Percentiles rank a stretch among this genome's conserved stretches.
These are phyloP conservation scores for Aureobasidium sp. DNA, from an alignment of 2,329 filamentous ascomycete genomes.

Conservation along the genomic window DNA sequence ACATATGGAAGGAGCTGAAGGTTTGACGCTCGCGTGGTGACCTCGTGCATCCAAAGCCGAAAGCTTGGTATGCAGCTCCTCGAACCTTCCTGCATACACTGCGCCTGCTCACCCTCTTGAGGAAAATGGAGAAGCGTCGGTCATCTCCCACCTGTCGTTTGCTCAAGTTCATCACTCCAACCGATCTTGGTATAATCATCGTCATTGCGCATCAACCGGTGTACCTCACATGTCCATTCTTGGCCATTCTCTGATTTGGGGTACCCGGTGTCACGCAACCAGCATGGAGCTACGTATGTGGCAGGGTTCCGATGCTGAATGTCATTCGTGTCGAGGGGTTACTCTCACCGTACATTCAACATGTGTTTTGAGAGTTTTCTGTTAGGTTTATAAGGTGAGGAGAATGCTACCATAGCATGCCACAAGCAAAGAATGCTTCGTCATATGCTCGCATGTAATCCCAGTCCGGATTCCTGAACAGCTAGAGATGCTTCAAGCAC, in stretches of 20 bases:
- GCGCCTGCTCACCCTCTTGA: not conserved
- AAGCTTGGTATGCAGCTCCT: constrained; percentile 1
- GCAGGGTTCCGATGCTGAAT: not conserved
- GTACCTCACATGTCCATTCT: not conserved
- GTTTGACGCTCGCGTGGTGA: not conserved
- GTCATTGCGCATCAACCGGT: constrained; percentile 3
- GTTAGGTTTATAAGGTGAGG: not conserved
- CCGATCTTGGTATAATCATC: not conserved
- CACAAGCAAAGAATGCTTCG: not conserved
- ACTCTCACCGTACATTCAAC: not conserved
- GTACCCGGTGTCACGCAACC: not conserved
- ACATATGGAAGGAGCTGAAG: not conserved
- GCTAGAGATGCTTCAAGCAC: not conserved
- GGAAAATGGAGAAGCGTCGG: not conserved
- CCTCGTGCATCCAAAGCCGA: not conserved
- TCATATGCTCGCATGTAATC: not conserved
- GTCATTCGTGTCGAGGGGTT: not conserved
- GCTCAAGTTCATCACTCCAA: not conserved
- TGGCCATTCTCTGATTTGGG: constrained; percentile 3
- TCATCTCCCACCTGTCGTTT: not conserved
- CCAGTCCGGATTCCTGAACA: not conserved
- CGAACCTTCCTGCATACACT: not conserved
- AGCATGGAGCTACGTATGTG: not conserved
- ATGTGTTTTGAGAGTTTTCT: not conserved
- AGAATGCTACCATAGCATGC: not conserved